Conservation (phyloP, 495 filamentous ascomycete species). For the Penicillium lividum region DNA sequence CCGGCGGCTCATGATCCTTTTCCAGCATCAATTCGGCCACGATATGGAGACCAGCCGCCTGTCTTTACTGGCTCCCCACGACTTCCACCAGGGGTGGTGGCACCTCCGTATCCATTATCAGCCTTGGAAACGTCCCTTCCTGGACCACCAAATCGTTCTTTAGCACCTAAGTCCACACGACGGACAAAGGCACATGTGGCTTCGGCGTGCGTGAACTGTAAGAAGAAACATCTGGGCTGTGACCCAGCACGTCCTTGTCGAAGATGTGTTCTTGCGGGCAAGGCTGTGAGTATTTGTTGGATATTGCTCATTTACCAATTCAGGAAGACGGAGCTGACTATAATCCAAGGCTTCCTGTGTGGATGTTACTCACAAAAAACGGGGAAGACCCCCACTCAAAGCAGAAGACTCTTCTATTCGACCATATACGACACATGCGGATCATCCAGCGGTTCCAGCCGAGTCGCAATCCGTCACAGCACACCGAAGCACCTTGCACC, state of each 20-base stretch:
- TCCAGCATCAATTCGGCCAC: constrained; percentile 12
- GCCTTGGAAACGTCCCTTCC: constrained; percentile 27
- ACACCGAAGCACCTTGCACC: constrained; percentile 36
- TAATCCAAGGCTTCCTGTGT: constrained; percentile 72
- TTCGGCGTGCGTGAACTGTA: constrained; percentile 96
- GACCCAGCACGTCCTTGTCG: constrained; percentile 66
- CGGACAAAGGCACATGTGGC: constrained; percentile 95
- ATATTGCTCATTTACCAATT: not conserved
- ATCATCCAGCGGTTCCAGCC: constrained; percentile 26
- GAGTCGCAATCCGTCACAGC: constrained; percentile 30
- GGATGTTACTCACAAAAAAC: constrained; percentile 96
- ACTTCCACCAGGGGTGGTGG: constrained; percentile 31
- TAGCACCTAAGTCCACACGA: constrained; percentile 65
- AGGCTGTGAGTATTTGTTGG: constrained; percentile 55
- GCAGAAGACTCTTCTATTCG: constrained; percentile 64
- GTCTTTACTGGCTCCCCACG: constrained; percentile 23
- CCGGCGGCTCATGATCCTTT: constrained; percentile 25
- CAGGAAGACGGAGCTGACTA: constrained; percentile 3
- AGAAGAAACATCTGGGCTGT: constrained; percentile 88
- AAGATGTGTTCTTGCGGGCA: constrained; percentile 62
- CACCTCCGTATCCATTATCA: constrained; percentile 31
- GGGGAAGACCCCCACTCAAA: constrained; percentile 86
- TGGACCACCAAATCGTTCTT: constrained; percentile 29
- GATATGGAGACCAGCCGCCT: constrained; percentile 37
- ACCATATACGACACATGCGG: constrained; percentile 37